These are phyloP conservation scores for Tieghemostelium lacteum DNA, from an alignment of 78 protist species.

Conservation along the genomic window DNA sequence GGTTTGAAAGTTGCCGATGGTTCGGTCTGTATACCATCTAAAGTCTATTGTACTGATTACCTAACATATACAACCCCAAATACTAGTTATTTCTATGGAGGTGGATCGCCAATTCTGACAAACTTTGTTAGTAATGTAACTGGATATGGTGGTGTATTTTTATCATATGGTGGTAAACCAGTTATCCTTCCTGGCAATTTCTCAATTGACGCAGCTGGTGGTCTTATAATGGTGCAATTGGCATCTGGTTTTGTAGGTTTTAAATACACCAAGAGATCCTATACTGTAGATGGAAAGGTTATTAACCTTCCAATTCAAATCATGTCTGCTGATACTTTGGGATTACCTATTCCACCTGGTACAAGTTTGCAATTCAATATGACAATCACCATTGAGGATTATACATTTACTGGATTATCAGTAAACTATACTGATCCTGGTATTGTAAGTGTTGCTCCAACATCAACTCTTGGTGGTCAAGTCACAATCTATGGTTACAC, in stretches of 20 bases:
- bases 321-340: neutral
- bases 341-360: conserved; percentile 11
- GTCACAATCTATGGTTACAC: neutral
- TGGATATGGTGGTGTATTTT: neutral
- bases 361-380: neutral
- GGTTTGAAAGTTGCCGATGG: no score
- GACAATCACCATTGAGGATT: neutral
- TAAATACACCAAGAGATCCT: conserved; percentile 15
- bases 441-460: neutral
- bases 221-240: conserved; percentile 5
- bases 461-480: conserved; percentile 9
- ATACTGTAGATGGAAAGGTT: neutral
- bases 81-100: no score
- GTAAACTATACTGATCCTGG: neutral
- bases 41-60: no score
- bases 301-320: neutral
- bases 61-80: neutral
- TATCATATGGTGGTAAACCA: neutral
- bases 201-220: conserved; percentile 7
- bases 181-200: neutral
- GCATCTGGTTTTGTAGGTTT: neutral
- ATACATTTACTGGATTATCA: neutral
- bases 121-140: no score
- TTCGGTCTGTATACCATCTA: no score
- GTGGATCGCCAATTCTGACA: neutral